Conservation (phyloP, 306 rosid genomes). For the Prunus davidiana region DNA sequence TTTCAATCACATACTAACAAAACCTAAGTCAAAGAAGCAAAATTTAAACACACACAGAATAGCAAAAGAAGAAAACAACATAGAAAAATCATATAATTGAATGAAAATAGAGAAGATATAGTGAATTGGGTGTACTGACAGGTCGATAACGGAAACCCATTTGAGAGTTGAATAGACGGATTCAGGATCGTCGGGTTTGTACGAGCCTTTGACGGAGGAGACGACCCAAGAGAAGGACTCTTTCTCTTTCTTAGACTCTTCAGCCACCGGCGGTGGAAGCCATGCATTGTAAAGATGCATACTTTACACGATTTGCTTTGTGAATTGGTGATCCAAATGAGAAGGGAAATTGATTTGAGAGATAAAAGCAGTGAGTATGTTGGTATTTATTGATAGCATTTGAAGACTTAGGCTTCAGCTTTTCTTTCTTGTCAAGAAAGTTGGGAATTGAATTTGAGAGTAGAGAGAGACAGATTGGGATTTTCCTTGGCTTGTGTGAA, state of each 20-base stretch:
- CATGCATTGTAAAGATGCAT: conserved; percentile 99
- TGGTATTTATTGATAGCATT: background rate
- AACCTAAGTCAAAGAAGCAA: background rate
- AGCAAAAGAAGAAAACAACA: background rate
- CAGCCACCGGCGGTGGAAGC: conserved; percentile 94
- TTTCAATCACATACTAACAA: conserved; percentile 1
- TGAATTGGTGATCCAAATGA: background rate
- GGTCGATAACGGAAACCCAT: conserved; percentile 91
- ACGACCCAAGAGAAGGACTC: conserved; percentile 76
- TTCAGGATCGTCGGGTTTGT: conserved; percentile 68
- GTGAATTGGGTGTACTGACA: conserved; percentile 44
- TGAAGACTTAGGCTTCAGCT: background rate
- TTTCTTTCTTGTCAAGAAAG: conserved; percentile 37
- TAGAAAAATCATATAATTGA: background rate
- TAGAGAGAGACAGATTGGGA: conserved; percentile 7
- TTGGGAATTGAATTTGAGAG: background rate
- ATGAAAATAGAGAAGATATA: background rate
- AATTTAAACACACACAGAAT: conserved; percentile 1
- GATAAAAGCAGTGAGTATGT: background rate
- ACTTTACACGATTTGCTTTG: conserved; percentile 8
- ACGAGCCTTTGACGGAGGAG: conserved; percentile 48
- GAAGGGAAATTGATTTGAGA: background rate
- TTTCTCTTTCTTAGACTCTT: conserved; percentile 54
- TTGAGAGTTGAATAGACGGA: conserved; percentile 80
- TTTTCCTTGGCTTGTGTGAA: background rate